Base-by-base conservation (phyloP, 768 basidiomycete genomes). In the Cystobasidium tubakii region DNA sequence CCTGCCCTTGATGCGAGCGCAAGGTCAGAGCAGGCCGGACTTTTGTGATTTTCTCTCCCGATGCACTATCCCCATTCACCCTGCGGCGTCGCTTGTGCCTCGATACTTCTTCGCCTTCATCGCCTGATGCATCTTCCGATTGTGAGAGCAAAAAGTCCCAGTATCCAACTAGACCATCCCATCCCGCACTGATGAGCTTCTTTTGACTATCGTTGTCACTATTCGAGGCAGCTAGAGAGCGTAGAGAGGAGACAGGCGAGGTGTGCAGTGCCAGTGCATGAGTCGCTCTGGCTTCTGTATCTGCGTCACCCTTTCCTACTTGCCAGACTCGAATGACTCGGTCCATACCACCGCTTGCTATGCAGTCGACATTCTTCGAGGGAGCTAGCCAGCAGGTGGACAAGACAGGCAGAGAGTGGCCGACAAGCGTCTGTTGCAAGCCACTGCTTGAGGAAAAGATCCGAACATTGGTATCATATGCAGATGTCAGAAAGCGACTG, bases 251-350 rank as follows among this genome's bases (percentile, higher is more conserved):
- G 39, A 97, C 82, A 0, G 92, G 88, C 0, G 86, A 85, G 1
- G 90, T 90, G 81, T 98, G 94, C 0, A 95, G 83, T 77, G 90
- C 87, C 1, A 97, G 84, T 0, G 89, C 88, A 15, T 91, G 86
- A 12, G 93, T 81, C 12, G 39, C 42, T 42, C 39, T 44, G 6
- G 73, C 42, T 33, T 67, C 23, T 10, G 39, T 3, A 9, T 34
- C 57, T 17, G 50, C 17, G 53, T 39, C 69, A 6, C 21, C 23
- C 33, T 34, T 23, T 62, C 33, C 66, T 3, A 71, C 43, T 42
- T 78, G 71, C 76, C 76, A 78, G 0, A 79, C 76, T 10, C 77
- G 70, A 13, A 75, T 76, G 29, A 77, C 57, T 34, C 77, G 76
- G 78, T 94, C 92, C 75, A 92, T 91, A 6, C 90, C 92, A 1